Percentiles rank a stretch among this genome's conserved stretches.
These are phyloP conservation scores for Xerocomus minutiporus DNA, from an alignment of 1,284 basidiomycete species.

Conservation along the genomic window DNA sequence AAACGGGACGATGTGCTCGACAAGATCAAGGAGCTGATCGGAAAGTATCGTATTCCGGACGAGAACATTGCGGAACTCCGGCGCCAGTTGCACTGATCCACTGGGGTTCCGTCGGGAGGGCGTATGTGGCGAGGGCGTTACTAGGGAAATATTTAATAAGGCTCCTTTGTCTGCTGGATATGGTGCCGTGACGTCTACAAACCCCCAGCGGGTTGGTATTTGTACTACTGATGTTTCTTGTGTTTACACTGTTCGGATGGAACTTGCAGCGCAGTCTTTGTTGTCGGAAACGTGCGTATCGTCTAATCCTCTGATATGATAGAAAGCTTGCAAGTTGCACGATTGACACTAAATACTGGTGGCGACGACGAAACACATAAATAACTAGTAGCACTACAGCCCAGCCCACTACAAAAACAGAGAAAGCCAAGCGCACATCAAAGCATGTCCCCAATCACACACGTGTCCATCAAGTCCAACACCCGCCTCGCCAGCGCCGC, in stretches of 20 bases:
- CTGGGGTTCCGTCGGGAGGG: not conserved
- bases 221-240: not conserved
- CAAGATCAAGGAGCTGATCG: not conserved
- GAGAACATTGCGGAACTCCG: not conserved
- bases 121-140: not conserved
- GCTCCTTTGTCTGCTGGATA: not conserved
- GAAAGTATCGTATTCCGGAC: not conserved
- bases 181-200: not conserved
- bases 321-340: no score
- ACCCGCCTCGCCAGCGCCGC: slow-evolving; percentile 50
- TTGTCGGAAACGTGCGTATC: no score
- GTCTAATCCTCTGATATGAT: no score
- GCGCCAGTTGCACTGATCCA: not conserved
- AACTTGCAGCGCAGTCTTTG: no score
- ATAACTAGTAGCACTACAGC: not conserved
- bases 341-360: no score
- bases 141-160: not conserved
- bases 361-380: not conserved
- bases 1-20: not conserved
- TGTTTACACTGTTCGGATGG: not conserved
- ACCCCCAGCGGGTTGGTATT: not conserved
- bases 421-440: slow-evolving; percentile 5
- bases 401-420: not conserved
- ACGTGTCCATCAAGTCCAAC: slow-evolving; percentile 40
- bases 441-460: slow-evolving; percentile 21